phyloP scores from a whole-genome alignment of 257 asterid genomes.

The Solanum pimpinellifolium region DNA sequence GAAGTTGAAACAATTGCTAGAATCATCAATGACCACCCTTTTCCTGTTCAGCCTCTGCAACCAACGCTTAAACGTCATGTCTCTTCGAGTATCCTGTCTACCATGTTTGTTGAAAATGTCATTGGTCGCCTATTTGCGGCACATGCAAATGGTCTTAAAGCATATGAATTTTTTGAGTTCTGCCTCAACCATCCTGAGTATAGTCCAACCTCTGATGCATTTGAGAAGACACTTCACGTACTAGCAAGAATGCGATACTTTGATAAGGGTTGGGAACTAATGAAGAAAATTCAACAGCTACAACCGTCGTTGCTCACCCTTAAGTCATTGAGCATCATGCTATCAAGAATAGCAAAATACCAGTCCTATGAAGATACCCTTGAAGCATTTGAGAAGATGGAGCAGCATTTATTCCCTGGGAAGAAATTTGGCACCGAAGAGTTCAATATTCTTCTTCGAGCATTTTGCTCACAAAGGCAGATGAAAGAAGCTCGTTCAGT shows the following conservation, averaged over 20 bases:
- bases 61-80: conserved; percentile 35
- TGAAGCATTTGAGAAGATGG: conserved; percentile 78
- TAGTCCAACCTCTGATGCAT: conserved; percentile 70
- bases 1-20: conserved; percentile 37
- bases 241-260: conserved; percentile 87
- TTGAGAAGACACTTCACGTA: conserved; percentile 81
- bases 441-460: conserved; percentile 73
- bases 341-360: conserved; percentile 72
- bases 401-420: conserved; percentile 32
- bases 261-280: conserved; percentile 75
- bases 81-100: conserved; percentile 27
- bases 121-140: conserved; percentile 79
- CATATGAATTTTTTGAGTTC: conserved; percentile 56
- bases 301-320: conserved; percentile 66
- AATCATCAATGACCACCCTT: conserved; percentile 55
- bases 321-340: conserved; percentile 81
- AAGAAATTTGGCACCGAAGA: conserved; percentile 57
- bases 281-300: conserved; percentile 28
- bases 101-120: conserved; percentile 53
- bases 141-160: conserved; percentile 84
- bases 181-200: conserved; percentile 41
- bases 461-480: conserved; percentile 77
- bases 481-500: conserved; percentile 84
- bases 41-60: conserved; percentile 41
- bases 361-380: conserved; percentile 64